A percentile compares a stretch with the other conserved stretches of the same genome.
Evolutionary conservation across 164 flowering plant genomes (phyloP).

Genomic region (Umbilicus rupestris): DNA sequence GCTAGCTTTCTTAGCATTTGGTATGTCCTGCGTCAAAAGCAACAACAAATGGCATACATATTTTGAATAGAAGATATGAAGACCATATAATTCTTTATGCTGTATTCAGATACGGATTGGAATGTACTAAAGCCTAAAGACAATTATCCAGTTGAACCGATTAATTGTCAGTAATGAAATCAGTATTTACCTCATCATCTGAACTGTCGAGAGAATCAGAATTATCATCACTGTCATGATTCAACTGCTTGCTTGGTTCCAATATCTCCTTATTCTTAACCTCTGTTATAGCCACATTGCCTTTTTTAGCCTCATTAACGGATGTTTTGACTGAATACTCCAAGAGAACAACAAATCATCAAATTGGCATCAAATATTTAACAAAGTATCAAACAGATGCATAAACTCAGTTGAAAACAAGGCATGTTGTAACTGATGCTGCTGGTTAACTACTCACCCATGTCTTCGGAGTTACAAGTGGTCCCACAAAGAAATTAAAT

Average conservation of each 20-base stretch:
- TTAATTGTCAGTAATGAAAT: not conserved
- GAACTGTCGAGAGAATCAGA: not conserved
- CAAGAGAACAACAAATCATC: not conserved
- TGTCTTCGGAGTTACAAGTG: not conserved
- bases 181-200: not conserved
- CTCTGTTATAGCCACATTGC: not conserved
- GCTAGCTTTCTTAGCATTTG: constrained; percentile 5
- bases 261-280: not conserved
- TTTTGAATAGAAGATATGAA: not conserved
- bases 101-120: not conserved
- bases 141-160: not conserved
- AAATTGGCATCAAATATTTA: not conserved
- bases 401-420: not conserved
- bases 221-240: not conserved
- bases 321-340: not conserved
- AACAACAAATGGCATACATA: not conserved
- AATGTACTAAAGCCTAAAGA: not conserved
- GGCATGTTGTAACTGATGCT: not conserved
- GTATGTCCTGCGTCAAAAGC: not conserved
- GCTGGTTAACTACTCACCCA: not conserved
- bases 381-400: not conserved
- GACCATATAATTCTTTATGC: not conserved
- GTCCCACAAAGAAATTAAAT: not conserved
- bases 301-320: not conserved
- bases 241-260: not conserved